Percentiles rank a stretch among this genome's conserved stretches.
phyloP scores from a whole-genome alignment of 2,329 filamentous ascomycete genomes.

The Beauveria pseudobassiana region DNA sequence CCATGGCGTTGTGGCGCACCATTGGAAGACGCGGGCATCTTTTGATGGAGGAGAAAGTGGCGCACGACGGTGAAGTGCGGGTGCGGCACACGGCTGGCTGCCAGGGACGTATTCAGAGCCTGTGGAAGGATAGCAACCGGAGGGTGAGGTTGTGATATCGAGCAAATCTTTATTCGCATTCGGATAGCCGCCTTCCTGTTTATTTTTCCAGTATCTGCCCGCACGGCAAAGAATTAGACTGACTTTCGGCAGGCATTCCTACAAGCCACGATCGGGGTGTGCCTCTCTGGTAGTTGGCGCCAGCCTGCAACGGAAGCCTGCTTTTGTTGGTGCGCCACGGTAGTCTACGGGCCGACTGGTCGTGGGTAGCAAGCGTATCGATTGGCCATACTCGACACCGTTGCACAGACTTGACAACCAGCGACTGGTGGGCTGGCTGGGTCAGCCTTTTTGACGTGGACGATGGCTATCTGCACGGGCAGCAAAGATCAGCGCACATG shows the following conservation, averaged over 20 bases:
- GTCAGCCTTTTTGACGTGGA: neutral
- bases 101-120: neutral
- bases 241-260: neutral
- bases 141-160: neutral
- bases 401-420: neutral
- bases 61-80: neutral
- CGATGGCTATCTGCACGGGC: neutral
- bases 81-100: neutral
- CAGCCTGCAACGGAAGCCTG: neutral
- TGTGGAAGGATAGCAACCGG: neutral
- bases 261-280: slow-evolving; percentile 2
- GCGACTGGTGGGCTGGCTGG: neutral
- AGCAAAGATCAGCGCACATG: slow-evolving; percentile 2
- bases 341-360: slow-evolving; percentile 3
- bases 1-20: slow-evolving; percentile 5
- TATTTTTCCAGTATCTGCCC: neutral
- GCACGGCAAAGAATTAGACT: neutral
- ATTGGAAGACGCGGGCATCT: neutral
- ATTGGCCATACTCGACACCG: neutral
- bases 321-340: neutral
- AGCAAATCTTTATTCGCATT: neutral
- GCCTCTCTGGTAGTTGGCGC: neutral
- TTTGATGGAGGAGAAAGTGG: neutral
- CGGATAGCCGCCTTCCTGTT: neutral
- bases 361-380: neutral